Conservation (phyloP, 2,329 filamentous ascomycete species). For the Colletotrichum siamense region DNA sequence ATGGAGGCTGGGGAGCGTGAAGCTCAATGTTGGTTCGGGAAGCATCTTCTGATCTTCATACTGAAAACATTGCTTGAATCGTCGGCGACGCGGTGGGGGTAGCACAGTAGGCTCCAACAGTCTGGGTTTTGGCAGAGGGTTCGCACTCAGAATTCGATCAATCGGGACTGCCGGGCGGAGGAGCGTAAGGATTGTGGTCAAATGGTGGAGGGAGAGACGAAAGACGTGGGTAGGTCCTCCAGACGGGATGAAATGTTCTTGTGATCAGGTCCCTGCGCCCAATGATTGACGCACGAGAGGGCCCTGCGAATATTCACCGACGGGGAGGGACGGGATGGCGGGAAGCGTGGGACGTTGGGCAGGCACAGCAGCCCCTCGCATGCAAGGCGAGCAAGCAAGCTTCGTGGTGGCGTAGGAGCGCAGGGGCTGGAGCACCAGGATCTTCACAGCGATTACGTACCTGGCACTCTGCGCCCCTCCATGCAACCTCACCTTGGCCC, state of each 20-base stretch:
- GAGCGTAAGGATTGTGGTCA: background rate
- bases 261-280: background rate
- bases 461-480: background rate
- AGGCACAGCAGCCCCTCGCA: background rate
- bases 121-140: background rate
- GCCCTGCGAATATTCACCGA: background rate
- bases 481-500: background rate
- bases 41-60: conserved; percentile 47
- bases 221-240: background rate
- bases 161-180: background rate
- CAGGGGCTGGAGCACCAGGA: conserved; percentile 5
- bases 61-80: conserved; percentile 8
- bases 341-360: background rate
- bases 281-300: background rate
- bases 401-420: conserved; percentile 3
- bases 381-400: background rate
- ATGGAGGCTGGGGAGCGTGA: conserved; percentile 85
- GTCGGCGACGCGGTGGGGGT: background rate
- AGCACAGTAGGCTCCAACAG: background rate
- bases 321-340: background rate
- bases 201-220: background rate
- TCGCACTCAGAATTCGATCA: background rate
- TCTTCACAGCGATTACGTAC: background rate
- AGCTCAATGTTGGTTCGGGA: conserved; percentile 64
- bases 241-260: background rate